phyloP scores from a whole-genome alignment of 2,329 filamentous ascomycete species.

The Penicillium sp. region DNA sequence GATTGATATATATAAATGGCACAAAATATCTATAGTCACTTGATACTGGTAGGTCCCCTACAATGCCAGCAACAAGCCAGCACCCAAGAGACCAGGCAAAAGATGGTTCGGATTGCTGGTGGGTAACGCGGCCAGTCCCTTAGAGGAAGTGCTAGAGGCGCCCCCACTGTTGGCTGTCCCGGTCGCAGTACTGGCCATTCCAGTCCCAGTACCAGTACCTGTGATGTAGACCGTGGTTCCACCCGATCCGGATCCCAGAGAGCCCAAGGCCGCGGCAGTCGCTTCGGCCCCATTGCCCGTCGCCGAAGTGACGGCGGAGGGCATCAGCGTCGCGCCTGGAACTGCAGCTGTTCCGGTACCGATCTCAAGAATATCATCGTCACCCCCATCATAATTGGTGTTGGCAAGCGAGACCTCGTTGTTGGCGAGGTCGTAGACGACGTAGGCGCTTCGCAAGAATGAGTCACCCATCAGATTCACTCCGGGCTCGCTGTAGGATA shows the following conservation, averaged over 20 bases:
- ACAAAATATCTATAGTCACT: background rate
- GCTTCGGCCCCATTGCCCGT: background rate
- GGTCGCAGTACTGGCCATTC: background rate
- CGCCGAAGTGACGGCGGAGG: background rate
- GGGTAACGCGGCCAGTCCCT: background rate
- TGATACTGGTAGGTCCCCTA: background rate
- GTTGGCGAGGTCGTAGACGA: slow-evolving; percentile 71
- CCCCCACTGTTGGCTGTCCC: background rate
- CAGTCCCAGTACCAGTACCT: background rate
- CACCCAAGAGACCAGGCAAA: background rate
- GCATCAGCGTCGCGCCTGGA: background rate
- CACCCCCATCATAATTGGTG: slow-evolving; percentile 60
- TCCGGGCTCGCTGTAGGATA: slow-evolving; percentile 33
- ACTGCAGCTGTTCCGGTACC: background rate
- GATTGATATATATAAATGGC: background rate
- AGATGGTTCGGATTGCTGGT: background rate
- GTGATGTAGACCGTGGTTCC: background rate
- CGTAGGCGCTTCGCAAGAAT: slow-evolving; percentile 71
- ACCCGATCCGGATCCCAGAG: background rate
- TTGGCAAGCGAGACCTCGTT: slow-evolving; percentile 70
- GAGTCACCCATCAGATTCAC: slow-evolving; percentile 70
- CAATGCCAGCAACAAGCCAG: background rate
- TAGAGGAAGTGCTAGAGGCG: background rate
- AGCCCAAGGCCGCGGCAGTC: background rate
- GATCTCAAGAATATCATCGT: slow-evolving; percentile 17